phyloP scores from a whole-genome alignment of 768 basidiomycete species.

The Fistulinella prunicolor region DNA sequence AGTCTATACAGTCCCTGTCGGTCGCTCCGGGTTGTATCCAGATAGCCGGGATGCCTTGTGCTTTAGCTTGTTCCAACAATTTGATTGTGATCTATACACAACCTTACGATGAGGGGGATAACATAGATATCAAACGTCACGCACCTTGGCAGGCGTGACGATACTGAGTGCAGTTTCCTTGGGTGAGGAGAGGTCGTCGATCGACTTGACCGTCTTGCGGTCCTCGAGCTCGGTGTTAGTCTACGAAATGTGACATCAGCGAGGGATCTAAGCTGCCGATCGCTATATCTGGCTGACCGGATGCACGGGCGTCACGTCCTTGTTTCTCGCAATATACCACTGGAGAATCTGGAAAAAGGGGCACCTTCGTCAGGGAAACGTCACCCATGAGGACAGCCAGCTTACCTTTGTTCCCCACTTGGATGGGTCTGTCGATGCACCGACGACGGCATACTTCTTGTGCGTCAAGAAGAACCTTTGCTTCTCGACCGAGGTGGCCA shows the following conservation, averaged over 20 bases:
- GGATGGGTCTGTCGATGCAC: constrained; percentile 73
- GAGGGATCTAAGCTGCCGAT: background rate
- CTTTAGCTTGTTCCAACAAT: constrained; percentile 63
- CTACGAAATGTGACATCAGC: constrained; percentile 35
- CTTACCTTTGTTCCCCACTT: constrained; percentile 77
- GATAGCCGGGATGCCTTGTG: constrained; percentile 66
- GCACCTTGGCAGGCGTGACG: constrained; percentile 72
- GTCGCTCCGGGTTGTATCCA: constrained; percentile 93
- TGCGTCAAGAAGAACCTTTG: constrained; percentile 56
- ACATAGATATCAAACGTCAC: background rate
- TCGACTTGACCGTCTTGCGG: constrained; percentile 48
- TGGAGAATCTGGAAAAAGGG: constrained; percentile 55
- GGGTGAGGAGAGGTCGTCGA: constrained; percentile 58
- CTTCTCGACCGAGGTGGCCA: constrained; percentile 40
- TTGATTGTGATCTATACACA: constrained; percentile 66
- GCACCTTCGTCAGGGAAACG: background rate
- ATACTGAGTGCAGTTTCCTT: constrained; percentile 71
- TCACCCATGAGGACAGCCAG: background rate
- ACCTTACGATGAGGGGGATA: too few species aligned
- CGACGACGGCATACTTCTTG: constrained; percentile 71
- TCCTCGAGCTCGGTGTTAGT: constrained; percentile 72
- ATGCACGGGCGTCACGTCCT: constrained; percentile 70
- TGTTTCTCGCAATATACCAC: constrained; percentile 66
- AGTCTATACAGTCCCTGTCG: constrained; percentile 59
- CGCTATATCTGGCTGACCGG: constrained; percentile 45